Conservation (phyloP, 2,329 filamentous ascomycete species). For the Didymella glomerata region DNA sequence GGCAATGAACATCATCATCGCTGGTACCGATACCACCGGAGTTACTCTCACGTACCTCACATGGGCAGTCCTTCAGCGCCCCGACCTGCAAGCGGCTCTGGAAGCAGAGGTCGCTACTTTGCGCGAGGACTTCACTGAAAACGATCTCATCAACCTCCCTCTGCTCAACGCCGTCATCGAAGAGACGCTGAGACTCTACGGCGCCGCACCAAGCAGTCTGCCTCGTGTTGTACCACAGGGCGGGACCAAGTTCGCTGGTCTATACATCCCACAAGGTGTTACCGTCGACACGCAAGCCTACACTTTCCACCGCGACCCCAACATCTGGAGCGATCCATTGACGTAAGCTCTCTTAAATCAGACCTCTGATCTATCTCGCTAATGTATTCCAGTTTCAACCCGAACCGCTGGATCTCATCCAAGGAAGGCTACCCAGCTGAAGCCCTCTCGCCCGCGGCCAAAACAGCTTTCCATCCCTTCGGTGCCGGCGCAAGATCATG, state of each 20-base stretch:
- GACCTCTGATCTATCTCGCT: neutral
- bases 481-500: constrained; percentile 74
- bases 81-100: constrained; percentile 30
- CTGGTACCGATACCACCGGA: constrained; percentile 48
- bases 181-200: constrained; percentile 52
- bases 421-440: constrained; percentile 34
- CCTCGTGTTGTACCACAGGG: constrained; percentile 51
- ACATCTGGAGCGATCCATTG: constrained; percentile 39
- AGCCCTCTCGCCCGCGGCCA: constrained; percentile 43
- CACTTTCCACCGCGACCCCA: constrained; percentile 50
- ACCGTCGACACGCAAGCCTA: constrained; percentile 53
- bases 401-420: constrained; percentile 42
- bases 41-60: constrained; percentile 48
- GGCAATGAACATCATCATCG: constrained; percentile 47
- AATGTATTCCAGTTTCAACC: constrained; percentile 41
- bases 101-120: constrained; percentile 36
- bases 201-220: constrained; percentile 47
- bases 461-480: constrained; percentile 72
- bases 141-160: constrained; percentile 46
- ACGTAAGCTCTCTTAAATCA: constrained; percentile 23
- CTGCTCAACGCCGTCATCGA: constrained; percentile 51
- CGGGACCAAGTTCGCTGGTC: constrained; percentile 45
- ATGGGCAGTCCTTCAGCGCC: constrained; percentile 43
- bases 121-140: constrained; percentile 33
- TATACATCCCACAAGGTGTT: constrained; percentile 50